Evolutionary conservation across 2,329 filamentous ascomycete species (phyloP).

Genomic region (Dothideomycetes sp.): DNA sequence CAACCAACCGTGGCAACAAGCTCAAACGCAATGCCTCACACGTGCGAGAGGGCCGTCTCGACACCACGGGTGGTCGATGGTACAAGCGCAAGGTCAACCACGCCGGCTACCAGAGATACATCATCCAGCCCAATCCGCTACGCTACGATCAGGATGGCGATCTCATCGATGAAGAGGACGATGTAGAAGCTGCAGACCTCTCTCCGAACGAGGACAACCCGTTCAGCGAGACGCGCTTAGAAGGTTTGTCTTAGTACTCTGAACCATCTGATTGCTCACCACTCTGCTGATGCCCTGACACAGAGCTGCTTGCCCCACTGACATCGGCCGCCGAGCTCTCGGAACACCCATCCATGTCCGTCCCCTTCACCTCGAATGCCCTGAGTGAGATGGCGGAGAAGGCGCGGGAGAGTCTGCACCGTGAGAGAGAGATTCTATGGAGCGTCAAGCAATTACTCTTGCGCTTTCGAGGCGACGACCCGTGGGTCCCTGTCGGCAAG

Average conservation of each 20-base stretch:
- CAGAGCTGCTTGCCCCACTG: constrained; percentile 64
- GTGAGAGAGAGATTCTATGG: constrained; percentile 63
- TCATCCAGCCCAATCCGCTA: constrained; percentile 63
- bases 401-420: constrained; percentile 59
- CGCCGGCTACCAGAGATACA: constrained; percentile 59
- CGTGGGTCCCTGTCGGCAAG: constrained; percentile 47
- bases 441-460: constrained; percentile 64
- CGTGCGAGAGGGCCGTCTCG: constrained; percentile 58
- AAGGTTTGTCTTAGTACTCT: no score
- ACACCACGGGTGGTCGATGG: constrained; percentile 52
- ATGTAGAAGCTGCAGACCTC: constrained; percentile 54
- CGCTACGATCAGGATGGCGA: constrained; percentile 67
- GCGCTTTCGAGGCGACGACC: constrained; percentile 62
- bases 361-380: constrained; percentile 63
- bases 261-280: no score
- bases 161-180: constrained; percentile 29
- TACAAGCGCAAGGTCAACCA: constrained; percentile 58
- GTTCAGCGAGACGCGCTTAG: constrained; percentile 59
- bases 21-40: constrained; percentile 65
- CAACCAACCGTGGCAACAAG: constrained; percentile 68
- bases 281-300: constrained; percentile 18
- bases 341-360: constrained; percentile 61
- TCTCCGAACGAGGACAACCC: constrained; percentile 60
- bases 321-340: constrained; percentile 65
- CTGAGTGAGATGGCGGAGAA: constrained; percentile 61